Base-by-base conservation (phyloP, 139 green algal genomes). In the Nannochloris sp. region DNA sequence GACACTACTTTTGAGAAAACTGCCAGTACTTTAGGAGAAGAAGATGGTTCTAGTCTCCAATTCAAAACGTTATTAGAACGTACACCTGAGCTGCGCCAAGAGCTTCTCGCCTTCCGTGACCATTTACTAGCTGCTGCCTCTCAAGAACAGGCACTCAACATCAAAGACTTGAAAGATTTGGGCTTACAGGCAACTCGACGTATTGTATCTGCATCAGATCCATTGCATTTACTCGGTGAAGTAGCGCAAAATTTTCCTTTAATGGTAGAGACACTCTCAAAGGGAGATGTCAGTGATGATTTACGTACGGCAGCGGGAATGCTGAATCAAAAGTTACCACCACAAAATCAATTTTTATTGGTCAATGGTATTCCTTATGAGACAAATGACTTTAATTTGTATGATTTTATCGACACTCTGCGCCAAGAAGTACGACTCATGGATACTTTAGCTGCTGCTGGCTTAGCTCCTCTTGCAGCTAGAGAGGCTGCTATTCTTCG, bases 241-340 rank as follows among this genome's bases (percentile, higher is more conserved):
- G 73, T 96, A 23, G 79, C 70, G 24, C 81, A 95, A 67, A 92
- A 90, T 80, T 96, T 98, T 72, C 91, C 89, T 2, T 80, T 56
- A 14, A 61, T 95, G 27, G 88, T 85, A 3, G 71, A 80, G 10
- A 82, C 69, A 27, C 76, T 97, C 4, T 89, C 82, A 46, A 72
- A 44, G n/a, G 24, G 24, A 15, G n/a, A 31, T 0, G 71, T 83
- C 4, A 67, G 76, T 13, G 44, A 54, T 4, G 64, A 74, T n/a
- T 54, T 90, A 24, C 54, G 65, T 4, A 19, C 33, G 2, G 60
- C 56, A 37, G 35, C 53, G 12, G 58, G 61, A 55, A 37, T 15
- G 13, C 58, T 71, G 19, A 39, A 65, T 48, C 46, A 37, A 48
- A 30, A 38, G 32, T 19, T 92, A 5, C 44, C 48, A 1, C 29